Percentiles rank a stretch among this genome's conserved stretches.
Conservation (phyloP, 805 yeast genomes). For the Ogataea zsoltii region DNA sequence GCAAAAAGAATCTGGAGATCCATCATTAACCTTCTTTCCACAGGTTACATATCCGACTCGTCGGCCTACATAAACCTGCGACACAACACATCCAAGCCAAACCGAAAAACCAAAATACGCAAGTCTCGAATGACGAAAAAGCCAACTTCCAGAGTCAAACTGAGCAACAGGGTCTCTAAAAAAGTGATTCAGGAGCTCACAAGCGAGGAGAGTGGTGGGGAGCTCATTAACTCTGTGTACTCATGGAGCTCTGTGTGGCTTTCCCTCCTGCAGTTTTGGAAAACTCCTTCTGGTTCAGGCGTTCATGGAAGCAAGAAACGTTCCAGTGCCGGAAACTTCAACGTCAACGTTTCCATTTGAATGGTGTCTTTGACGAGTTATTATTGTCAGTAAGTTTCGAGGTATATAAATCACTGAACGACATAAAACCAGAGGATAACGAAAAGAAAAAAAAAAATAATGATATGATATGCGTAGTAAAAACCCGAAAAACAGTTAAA, state of each 20-base stretch:
- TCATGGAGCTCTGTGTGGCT: constrained; percentile 24
- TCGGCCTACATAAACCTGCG: constrained; percentile 28
- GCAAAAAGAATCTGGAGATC: constrained; percentile 35
- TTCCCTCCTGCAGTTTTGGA: constrained; percentile 19
- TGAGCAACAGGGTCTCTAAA: constrained; percentile 23
- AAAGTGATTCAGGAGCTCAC: constrained; percentile 27
- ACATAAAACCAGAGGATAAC: background rate
- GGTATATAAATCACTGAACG: constrained; percentile 2
- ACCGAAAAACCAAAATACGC: constrained; percentile 32
- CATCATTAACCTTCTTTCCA: constrained; percentile 31
- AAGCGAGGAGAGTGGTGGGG: constrained; percentile 19
- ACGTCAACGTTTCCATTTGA: constrained; percentile 20
- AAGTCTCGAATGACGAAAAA: constrained; percentile 32
- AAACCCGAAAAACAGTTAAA: background rate
- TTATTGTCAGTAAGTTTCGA: too few species aligned
- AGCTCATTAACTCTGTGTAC: constrained; percentile 19
- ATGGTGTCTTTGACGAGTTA: background rate
- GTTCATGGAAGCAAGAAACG: constrained; percentile 7
- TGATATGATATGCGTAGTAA: background rate
- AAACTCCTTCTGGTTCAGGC: constrained; percentile 13
- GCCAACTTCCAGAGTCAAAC: constrained; percentile 31
- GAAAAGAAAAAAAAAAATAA: background rate
- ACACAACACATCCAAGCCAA: constrained; percentile 23
- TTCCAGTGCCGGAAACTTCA: constrained; percentile 12
- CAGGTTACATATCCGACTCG: constrained; percentile 37